phyloP scores from a whole-genome alignment of 306 rosid species.

The Cicer yamashitae region DNA sequence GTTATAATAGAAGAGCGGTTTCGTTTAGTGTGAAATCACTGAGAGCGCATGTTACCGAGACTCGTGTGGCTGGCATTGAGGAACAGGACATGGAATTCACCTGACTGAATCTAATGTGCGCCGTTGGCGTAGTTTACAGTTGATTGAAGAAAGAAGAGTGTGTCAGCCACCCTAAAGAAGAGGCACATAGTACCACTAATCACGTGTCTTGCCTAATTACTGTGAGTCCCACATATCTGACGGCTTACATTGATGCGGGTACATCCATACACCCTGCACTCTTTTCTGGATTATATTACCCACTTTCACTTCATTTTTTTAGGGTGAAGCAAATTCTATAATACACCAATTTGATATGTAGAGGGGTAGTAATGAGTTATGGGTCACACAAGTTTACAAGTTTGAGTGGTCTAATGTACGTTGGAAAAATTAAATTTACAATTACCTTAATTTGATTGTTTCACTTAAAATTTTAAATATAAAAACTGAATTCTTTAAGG shows the following conservation, averaged over 20 bases:
- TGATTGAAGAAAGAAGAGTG: constrained; percentile 8
- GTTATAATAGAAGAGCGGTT: background rate
- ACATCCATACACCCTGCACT: constrained; percentile 34
- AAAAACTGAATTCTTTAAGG: too few relatives aligned
- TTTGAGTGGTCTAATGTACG: too few relatives aligned
- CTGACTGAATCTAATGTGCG: constrained; percentile 45
- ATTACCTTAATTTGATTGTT: too few relatives aligned
- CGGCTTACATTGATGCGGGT: constrained; percentile 45
- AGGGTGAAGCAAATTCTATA: too few relatives aligned
- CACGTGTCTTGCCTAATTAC: constrained; percentile 44
- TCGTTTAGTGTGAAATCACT: background rate
- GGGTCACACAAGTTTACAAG: too few relatives aligned
- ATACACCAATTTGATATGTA: too few relatives aligned
- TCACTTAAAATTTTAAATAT: too few relatives aligned
- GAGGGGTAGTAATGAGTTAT: too few relatives aligned
- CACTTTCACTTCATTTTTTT: background rate
- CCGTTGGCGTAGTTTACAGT: background rate
- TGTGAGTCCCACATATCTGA: constrained; percentile 35
- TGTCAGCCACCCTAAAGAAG: constrained; percentile 13
- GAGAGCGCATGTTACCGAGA: constrained; percentile 51
- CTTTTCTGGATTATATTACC: constrained; percentile 42
- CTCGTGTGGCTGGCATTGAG: background rate
- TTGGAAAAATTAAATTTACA: too few relatives aligned
- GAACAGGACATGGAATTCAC: constrained; percentile 39
- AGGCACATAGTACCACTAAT: constrained; percentile 45